These are phyloP conservation scores for Pyrenophora tritici-repentis DNA, from an alignment of 2,329 filamentous ascomycete genomes.

Conservation along the genomic window DNA sequence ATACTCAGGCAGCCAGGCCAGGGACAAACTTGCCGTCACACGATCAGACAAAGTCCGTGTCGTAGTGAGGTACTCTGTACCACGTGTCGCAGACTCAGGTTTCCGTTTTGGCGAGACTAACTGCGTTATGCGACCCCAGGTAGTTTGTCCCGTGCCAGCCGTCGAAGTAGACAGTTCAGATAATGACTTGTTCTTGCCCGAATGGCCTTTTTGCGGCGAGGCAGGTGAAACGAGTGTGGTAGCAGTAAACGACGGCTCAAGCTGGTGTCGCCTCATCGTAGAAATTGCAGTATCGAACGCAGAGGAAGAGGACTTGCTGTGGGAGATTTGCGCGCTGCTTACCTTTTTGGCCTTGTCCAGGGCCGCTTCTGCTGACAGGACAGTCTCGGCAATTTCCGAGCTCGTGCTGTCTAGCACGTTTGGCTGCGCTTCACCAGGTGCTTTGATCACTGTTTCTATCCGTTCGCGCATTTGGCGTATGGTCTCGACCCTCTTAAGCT, in stretches of 20 bases:
- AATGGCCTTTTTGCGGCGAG: constrained; percentile 12
- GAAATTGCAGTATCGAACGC: constrained; percentile 31
- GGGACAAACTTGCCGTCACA: constrained; percentile 40
- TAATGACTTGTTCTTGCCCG: constrained; percentile 23
- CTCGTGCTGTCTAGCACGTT: constrained; percentile 40
- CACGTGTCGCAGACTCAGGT: constrained; percentile 18
- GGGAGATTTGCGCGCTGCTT: constrained; percentile 38
- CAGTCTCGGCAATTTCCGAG: constrained; percentile 42
- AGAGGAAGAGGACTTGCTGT: constrained; percentile 23
- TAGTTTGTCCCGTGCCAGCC: constrained; percentile 29
- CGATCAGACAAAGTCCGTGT: constrained; percentile 16
- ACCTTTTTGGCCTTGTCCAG: constrained; percentile 47
- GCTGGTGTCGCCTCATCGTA: constrained; percentile 22
- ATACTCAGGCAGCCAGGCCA: constrained; percentile 36
- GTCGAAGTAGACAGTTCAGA: constrained; percentile 30
- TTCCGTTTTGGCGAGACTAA: constrained; percentile 30
- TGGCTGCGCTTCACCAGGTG: constrained; percentile 38
- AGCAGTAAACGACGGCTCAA: constrained; percentile 29
- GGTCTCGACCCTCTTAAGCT: constrained; percentile 40
- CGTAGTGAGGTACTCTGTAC: constrained; percentile 22
- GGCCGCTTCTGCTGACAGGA: constrained; percentile 40
- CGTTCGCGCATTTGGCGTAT: constrained; percentile 41
- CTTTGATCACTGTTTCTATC: constrained; percentile 38
- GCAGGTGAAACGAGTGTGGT: constrained; percentile 28
- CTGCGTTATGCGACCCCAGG: constrained; percentile 31